Evolutionary conservation across 1,284 basidiomycete species (phyloP), one percentile per base, ranked within the genome.

Genomic region (Ceraceosorus guamensis): DNA sequence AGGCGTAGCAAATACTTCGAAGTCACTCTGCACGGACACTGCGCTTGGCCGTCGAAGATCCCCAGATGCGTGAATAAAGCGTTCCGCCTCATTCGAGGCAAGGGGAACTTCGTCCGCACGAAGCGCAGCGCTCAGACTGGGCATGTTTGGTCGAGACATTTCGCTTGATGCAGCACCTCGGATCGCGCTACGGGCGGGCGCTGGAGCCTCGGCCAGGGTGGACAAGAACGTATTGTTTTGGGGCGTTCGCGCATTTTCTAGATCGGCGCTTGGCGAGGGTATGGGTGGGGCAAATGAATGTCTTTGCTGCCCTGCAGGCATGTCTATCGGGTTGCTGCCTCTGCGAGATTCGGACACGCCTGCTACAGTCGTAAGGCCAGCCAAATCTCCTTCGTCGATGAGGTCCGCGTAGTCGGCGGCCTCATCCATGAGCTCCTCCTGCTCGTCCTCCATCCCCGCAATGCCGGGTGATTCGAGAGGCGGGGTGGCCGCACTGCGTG

Each of bases 161-260:
- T n/a, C n/a, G n/a, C n/a, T n/a, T n/a, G n/a, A n/a, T n/a, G n/a
- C n/a, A n/a, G n/a, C n/a, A n/a, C n/a, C n/a, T n/a, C 51, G 51
- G 14, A 18, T 14, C 11, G 37, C 35, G 46, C 33, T 49, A 8
- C 55, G 55, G 5, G 10, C 4, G 2, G 52, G 53, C 16, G 60
- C 57, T 2, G 65, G 67, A 5, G 63, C 59, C 44, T 78, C 77
- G n/a, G 79, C 79, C 2, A 81, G 64, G 1, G 79, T 80, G 43
- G 77, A 76, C 5, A 81, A 67, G 68, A 81, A 81, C 2, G 77
- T 78, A 41, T 78, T 74, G 69, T 81, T 81, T 64, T 79, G 77
- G 0, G 80, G 80, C 6, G 80, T 81, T 10, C 77, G 44, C 2
- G 66, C 49, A 11, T 70, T 67, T 1, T 69, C 63, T 8, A 41